phyloP scores from a whole-genome alignment of 352 stramenopile species.

The Phytophthora syringae region DNA sequence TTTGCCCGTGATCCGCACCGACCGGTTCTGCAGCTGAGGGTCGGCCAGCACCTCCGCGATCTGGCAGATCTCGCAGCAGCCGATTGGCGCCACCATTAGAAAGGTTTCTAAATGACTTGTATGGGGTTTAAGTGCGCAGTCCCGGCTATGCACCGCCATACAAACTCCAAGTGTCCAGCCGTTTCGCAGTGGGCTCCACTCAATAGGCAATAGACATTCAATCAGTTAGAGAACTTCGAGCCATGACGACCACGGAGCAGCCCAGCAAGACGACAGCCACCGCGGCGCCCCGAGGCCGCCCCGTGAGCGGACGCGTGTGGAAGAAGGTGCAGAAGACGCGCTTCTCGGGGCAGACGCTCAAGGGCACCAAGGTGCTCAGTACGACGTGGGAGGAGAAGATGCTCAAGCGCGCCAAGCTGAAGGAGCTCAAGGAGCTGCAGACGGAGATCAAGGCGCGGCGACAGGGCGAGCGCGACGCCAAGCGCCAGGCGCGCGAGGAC shows the following conservation, averaged over 20 bases:
- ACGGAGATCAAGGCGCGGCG: slow-evolving; percentile 78
- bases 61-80: slow-evolving; percentile 76
- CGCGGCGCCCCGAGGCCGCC: slow-evolving; percentile 53
- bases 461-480: slow-evolving; percentile 77
- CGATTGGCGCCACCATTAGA: slow-evolving; percentile 35
- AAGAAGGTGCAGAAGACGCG: slow-evolving; percentile 86
- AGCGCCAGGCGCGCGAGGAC: slow-evolving; percentile 81
- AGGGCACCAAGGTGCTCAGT: slow-evolving; percentile 83
- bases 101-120: too few relatives aligned
- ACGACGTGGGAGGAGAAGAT: slow-evolving; percentile 91
- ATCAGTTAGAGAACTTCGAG: slow-evolving; percentile 14
- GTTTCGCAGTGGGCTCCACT: slow-evolving; percentile 20
- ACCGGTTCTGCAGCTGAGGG: slow-evolving; percentile 70
- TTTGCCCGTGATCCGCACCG: slow-evolving; percentile 77
- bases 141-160: background rate
- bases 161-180: background rate
- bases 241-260: slow-evolving; percentile 8
- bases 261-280: slow-evolving; percentile 26
- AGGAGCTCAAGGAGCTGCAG: slow-evolving; percentile 88
- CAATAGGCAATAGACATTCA: slow-evolving; percentile 26
- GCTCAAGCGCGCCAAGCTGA: slow-evolving; percentile 73
- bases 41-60: slow-evolving; percentile 80
- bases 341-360: slow-evolving; percentile 77
- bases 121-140: background rate
- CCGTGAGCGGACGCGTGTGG: slow-evolving; percentile 82